A percentile compares a stretch with the other conserved stretches of the same genome.
Conservation (phyloP, 768 basidiomycete species). For the Suillus paluster region DNA sequence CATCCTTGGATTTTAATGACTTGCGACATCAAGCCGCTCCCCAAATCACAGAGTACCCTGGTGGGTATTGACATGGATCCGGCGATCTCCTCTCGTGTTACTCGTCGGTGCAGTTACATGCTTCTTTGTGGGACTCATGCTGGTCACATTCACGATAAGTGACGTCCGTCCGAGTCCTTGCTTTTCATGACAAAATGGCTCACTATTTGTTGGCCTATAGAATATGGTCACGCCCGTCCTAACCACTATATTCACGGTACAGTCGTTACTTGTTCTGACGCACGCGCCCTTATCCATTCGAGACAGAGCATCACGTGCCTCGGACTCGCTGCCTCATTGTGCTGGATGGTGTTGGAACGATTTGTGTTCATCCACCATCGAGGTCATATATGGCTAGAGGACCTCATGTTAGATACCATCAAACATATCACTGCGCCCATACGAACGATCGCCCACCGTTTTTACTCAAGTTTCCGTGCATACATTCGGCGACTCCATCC, state of each 20-base stretch:
- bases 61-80: constrained; percentile 83
- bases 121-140: constrained; percentile 78
- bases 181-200: constrained; percentile 18
- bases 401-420: constrained; percentile 40
- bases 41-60: constrained; percentile 59
- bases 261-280: constrained; percentile 8
- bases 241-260: constrained; percentile 71
- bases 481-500: constrained; percentile 7
- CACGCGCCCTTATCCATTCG: constrained; percentile 14
- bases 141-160: constrained; percentile 74
- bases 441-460: background rate
- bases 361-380: constrained; percentile 52
- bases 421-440: constrained; percentile 21
- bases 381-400: constrained; percentile 56
- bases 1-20: constrained; percentile 21
- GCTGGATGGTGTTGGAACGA: constrained; percentile 57
- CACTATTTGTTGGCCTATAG: constrained; percentile 38
- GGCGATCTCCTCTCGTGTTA: constrained; percentile 81
- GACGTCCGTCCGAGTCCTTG: constrained; percentile 49
- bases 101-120: constrained; percentile 82
- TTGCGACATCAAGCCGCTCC: constrained; percentile 44
- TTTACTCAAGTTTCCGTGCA: constrained; percentile 1
- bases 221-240: constrained; percentile 65
- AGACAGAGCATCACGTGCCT: constrained; percentile 41
- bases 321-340: constrained; percentile 52